These are phyloP conservation scores for Leishmania mexicana DNA, from an alignment of 208 protist genomes.

Conservation along the genomic window DNA sequence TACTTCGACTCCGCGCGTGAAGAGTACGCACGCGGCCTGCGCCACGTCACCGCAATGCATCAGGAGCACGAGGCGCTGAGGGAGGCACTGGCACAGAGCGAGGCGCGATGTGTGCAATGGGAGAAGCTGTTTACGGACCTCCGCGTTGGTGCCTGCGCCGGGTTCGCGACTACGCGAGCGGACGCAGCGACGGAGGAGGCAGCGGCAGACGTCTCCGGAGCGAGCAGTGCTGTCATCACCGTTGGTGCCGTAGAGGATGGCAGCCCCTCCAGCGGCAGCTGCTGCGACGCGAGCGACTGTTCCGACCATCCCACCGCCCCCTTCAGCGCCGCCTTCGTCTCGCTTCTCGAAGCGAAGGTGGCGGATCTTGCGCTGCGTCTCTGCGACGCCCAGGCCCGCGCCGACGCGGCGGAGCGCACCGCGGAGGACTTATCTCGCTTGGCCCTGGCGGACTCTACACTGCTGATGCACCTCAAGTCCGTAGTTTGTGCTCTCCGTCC, in stretches of 20 bases:
- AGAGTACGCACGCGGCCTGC: slow-evolving; percentile 16
- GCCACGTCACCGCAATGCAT: slow-evolving; percentile 11
- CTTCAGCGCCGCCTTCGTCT: slow-evolving; percentile 4
- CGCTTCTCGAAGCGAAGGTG: slow-evolving; percentile 56
- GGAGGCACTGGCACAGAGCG: slow-evolving; percentile 29
- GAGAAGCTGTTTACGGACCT: slow-evolving; percentile 13
- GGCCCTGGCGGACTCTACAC: slow-evolving; percentile 4
- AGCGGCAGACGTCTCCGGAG: background rate
- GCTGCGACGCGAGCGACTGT: background rate
- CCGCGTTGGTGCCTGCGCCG: background rate
- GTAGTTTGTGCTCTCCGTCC: slow-evolving; percentile 24
- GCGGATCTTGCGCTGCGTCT: slow-evolving; percentile 64
- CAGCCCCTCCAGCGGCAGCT: background rate
- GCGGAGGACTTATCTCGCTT: slow-evolving; percentile 7
- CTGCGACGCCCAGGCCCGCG: slow-evolving; percentile 34
- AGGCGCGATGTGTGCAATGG: slow-evolving; percentile 32
- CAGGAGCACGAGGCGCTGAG: slow-evolving; percentile 30
- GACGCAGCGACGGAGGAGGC: background rate
- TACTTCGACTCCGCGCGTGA: slow-evolving; percentile 11
- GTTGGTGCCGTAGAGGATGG: background rate
- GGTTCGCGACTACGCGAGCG: background rate
- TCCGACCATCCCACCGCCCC: background rate
- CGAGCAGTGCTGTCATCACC: background rate
- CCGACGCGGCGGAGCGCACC: slow-evolving; percentile 10
- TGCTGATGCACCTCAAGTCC: slow-evolving; percentile 19